A percentile compares a stretch with the other conserved stretches of the same genome.
Conservation (phyloP, 1,284 basidiomycete species). For the Pyrrhoderma lamaoense region DNA sequence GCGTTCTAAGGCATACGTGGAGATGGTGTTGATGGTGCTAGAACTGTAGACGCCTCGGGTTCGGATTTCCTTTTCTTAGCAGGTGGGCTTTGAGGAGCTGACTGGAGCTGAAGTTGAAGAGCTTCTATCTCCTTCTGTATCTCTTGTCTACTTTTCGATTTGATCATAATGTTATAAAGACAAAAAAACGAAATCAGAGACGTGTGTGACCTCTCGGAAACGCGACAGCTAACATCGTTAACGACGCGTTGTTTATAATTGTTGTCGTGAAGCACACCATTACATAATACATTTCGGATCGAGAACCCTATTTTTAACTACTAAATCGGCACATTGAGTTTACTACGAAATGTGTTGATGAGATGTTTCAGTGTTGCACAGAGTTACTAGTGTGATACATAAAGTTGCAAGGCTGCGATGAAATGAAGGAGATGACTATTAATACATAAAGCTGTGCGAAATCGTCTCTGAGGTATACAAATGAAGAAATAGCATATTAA, state of each 20-base stretch:
- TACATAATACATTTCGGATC: not conserved
- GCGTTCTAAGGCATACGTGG: constrained; percentile 42
- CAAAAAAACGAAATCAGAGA: not conserved
- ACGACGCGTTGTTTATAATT: constrained; percentile 24
- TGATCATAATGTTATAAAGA: constrained; percentile 12
- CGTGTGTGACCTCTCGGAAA: constrained; percentile 11
- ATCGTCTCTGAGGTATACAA: not conserved
- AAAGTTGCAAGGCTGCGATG: not conserved
- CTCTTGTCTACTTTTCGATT: constrained; percentile 21
- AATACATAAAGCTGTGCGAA: not conserved
- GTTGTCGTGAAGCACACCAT: constrained; percentile 12
- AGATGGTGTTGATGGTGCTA: constrained; percentile 64
- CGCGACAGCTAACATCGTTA: constrained; percentile 16
- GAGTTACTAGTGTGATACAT: no score
- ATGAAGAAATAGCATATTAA: not conserved
- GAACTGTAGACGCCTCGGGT: constrained; percentile 28
- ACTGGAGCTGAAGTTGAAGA: constrained; percentile 36
- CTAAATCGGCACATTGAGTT: no score
- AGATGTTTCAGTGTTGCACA: no score
- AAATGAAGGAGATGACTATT: not conserved
- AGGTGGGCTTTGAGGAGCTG: constrained; percentile 26
- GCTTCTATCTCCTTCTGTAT: constrained; percentile 36
- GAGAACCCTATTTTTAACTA: no score
- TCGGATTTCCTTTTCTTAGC: constrained; percentile 47
- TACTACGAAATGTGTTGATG: no score